Evolutionary conservation across 441 rosid species (phyloP), one percentile per base, ranked within the genome.

Genomic region (Pelargonium myrrhifolium): DNA sequence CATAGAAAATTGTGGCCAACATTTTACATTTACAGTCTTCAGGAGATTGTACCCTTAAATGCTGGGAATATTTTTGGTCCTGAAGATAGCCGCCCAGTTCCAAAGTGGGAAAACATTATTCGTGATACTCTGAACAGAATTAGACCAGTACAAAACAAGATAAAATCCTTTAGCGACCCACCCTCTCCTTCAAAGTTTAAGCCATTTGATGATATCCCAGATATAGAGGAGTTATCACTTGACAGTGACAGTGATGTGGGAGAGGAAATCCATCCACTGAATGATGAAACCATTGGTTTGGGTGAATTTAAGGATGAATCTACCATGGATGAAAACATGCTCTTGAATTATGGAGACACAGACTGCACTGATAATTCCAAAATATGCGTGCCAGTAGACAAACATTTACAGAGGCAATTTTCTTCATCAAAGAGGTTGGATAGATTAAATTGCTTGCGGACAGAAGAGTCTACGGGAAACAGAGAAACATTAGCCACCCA

Each of bases 31-130:
- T 82, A 9, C 74, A 93, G 99, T 68, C 77, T 93, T 68, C 97
- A 93, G 86, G 97, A 93, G 79, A 87, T 93, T 62, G 96, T 93
- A 62, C 96, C 99, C 12, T 85, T 93, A 67, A 93, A 86, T 77
- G 95, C 99, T 71, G 97, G 97, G 65, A 93, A 87, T 68, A 85
- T 93, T 62, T 90, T 93, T 66, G 97, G 99, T 45, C 89, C 96
- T 26, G 96, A 93, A 89, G 97, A 93, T 76, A 81, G 67, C 66
- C 82, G 93, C 56, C 93, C 97, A 0, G 90, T 85, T 72, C 74
- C 81, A 7, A 83, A 79, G 78, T 91, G 96, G 99, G 99, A 93
- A 81, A 87, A 79, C 68, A 79, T 88, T 40, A 84, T 93, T 65
- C 92, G 96, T 45, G 88, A 85, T 31, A 76, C 92, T 31, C 80